A percentile compares a stretch with the other conserved stretches of the same genome.
These are phyloP conservation scores for Trichomonascus vanleenenianus DNA, from an alignment of 805 yeast genomes.

Conservation along the genomic window DNA sequence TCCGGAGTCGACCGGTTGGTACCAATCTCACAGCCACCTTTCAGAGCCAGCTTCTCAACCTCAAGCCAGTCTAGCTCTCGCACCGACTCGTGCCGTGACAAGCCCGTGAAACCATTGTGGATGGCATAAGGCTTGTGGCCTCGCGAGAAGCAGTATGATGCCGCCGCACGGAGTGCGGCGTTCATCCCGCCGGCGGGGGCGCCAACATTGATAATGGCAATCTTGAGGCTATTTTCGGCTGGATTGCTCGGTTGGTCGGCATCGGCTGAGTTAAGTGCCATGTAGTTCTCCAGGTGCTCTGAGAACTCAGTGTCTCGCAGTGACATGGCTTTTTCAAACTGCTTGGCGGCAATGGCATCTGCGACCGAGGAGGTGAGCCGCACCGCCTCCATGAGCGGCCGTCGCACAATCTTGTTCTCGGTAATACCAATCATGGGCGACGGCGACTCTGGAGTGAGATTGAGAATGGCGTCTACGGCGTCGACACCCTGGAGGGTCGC, in stretches of 20 bases:
- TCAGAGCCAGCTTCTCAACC: constrained; percentile 78
- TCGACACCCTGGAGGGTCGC: constrained; percentile 97
- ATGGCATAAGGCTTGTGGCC: constrained; percentile 92
- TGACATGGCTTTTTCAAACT: constrained; percentile 80
- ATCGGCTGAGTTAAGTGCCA: constrained; percentile 60
- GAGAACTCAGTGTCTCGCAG: constrained; percentile 83
- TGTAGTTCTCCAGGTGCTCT: constrained; percentile 68
- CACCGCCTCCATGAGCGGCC: constrained; percentile 86
- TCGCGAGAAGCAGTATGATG: constrained; percentile 74
- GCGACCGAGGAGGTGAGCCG: constrained; percentile 84
- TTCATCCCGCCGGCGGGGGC: constrained; percentile 98
- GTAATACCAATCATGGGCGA: constrained; percentile 89
- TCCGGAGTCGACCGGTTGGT: constrained; percentile 87
- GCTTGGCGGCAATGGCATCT: constrained; percentile 66
- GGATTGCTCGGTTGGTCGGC: constrained; percentile 57
- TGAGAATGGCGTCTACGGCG: constrained; percentile 89
- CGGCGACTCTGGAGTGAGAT: constrained; percentile 81
- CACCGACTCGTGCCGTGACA: constrained; percentile 82
- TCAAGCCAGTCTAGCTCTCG: constrained; percentile 71
- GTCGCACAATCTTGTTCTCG: constrained; percentile 80
- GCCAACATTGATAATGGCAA: constrained; percentile 88
- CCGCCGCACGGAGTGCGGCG: constrained; percentile 85
- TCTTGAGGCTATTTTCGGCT: constrained; percentile 50
- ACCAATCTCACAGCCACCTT: constrained; percentile 96
- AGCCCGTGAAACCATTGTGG: constrained; percentile 88